A percentile compares a stretch with the other conserved stretches of the same genome.
Conservation (phyloP, 169 alveolate species). For the Plasmodium gallinaceum region DNA sequence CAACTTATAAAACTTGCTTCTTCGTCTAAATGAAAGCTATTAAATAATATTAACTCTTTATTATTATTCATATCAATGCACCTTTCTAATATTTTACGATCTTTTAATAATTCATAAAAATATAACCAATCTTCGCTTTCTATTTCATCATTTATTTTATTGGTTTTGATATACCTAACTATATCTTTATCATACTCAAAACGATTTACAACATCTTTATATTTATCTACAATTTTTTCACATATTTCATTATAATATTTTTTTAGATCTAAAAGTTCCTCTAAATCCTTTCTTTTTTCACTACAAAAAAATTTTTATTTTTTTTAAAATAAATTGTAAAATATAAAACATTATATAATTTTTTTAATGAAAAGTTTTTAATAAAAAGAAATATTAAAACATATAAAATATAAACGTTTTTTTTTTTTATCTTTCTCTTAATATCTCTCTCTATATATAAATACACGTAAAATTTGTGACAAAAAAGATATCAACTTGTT, state of each 20-base stretch:
- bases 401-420: background rate
- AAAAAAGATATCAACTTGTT: too few relatives aligned
- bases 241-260: conserved; percentile 68
- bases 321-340: too few relatives aligned
- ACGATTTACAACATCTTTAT: conserved; percentile 52
- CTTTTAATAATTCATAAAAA: conserved; percentile 75
- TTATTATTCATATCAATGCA: conserved; percentile 23
- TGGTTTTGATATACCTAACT: conserved; percentile 35
- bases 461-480: background rate
- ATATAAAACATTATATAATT: too few relatives aligned
- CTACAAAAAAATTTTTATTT: conserved; percentile 7
- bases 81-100: conserved; percentile 56
- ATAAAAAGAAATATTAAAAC: background rate
- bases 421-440: too few relatives aligned
- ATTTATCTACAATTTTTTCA: conserved; percentile 69
- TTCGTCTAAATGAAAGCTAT: conserved; percentile 73
- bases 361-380: too few relatives aligned
- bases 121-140: conserved; percentile 77
- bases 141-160: conserved; percentile 70
- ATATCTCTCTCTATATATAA: background rate
- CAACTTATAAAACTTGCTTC: conserved; percentile 74
- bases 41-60: conserved; percentile 11
- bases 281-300: conserved; percentile 12
- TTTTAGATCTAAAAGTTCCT: conserved; percentile 29
- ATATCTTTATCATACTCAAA: conserved; percentile 76